Percentiles rank a stretch among this genome's conserved stretches.
These are phyloP conservation scores for Epichloe sibirici DNA, from an alignment of 2,329 filamentous ascomycete genomes.

Conservation along the genomic window DNA sequence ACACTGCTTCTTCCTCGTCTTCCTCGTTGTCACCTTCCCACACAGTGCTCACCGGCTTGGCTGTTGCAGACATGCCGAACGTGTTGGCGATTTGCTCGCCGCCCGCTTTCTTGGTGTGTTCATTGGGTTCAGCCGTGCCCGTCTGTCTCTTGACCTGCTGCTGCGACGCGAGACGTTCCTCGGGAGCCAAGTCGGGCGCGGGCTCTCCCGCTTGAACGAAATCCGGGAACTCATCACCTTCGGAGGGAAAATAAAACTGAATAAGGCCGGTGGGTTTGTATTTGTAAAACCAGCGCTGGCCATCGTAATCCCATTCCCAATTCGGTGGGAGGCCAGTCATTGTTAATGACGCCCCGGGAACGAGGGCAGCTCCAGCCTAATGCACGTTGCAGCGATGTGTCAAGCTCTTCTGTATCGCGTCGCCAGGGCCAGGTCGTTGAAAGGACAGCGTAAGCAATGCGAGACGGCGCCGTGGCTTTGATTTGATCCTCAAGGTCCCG, in stretches of 20 bases:
- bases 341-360: not conserved
- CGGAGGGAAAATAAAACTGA: slow-evolving; percentile 44
- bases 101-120: not conserved
- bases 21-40: slow-evolving; percentile 22
- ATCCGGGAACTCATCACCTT: slow-evolving; percentile 47
- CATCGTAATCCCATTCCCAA: slow-evolving; percentile 48
- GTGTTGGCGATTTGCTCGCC: slow-evolving; percentile 5
- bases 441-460: not conserved
- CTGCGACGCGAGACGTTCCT: slow-evolving; percentile 40
- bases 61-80: slow-evolving; percentile 21
- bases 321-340: slow-evolving; percentile 34
- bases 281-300: slow-evolving; percentile 43
- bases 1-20: slow-evolving; percentile 26
- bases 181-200: slow-evolving; percentile 32
- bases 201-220: slow-evolving; percentile 29
- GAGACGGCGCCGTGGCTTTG: not conserved
- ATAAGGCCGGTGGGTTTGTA: slow-evolving; percentile 41
- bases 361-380: not conserved
- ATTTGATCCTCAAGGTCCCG: not conserved
- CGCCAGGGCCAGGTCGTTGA: no score
- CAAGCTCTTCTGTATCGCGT: not conserved
- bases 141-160: slow-evolving; percentile 31
- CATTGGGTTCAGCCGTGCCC: slow-evolving; percentile 6
- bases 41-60: slow-evolving; percentile 19
- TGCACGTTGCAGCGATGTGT: not conserved